Percentiles rank a stretch among this genome's conserved stretches.
phyloP scores from a whole-genome alignment of 208 protist species.

The Trypanosoma cruzi region DNA sequence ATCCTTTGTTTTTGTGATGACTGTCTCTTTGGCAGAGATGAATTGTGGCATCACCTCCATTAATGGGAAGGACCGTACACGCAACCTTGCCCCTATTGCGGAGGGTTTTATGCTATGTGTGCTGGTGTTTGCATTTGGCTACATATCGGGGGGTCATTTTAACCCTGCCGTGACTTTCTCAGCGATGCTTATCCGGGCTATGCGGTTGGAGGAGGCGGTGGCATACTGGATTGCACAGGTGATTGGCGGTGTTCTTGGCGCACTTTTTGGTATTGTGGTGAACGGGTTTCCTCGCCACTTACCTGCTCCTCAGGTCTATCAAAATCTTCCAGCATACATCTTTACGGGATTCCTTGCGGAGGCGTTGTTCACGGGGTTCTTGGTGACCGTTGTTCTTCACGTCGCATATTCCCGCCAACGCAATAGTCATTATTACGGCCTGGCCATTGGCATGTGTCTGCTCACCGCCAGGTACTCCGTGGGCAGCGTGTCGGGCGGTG shows the following conservation, averaged over 20 bases:
- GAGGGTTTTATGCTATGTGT: conserved; percentile 80
- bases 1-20: conserved; percentile 78
- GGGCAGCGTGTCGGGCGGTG: conserved; percentile 71
- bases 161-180: conserved; percentile 83
- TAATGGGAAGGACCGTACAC: conserved; percentile 59
- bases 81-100: conserved; percentile 81
- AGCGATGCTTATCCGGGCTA: conserved; percentile 59
- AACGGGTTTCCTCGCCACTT: conserved; percentile 67
- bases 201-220: conserved; percentile 76
- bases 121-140: conserved; percentile 86
- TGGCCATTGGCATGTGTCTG: conserved; percentile 81
- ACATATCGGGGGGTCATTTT: too few relatives aligned
- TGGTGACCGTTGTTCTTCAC: conserved; percentile 81
- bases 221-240: conserved; percentile 84
- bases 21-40: conserved; percentile 76
- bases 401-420: conserved; percentile 72
- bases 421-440: conserved; percentile 77
- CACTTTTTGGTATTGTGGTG: conserved; percentile 51
- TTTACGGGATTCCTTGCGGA: conserved; percentile 72
- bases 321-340: conserved; percentile 63
- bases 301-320: conserved; percentile 73
- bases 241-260: conserved; percentile 68
- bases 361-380: conserved; percentile 64
- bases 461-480: conserved; percentile 75
- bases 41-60: conserved; percentile 69